phyloP scores from a whole-genome alignment of 73 alveolate species.

The Tetrahymena thermophila region DNA sequence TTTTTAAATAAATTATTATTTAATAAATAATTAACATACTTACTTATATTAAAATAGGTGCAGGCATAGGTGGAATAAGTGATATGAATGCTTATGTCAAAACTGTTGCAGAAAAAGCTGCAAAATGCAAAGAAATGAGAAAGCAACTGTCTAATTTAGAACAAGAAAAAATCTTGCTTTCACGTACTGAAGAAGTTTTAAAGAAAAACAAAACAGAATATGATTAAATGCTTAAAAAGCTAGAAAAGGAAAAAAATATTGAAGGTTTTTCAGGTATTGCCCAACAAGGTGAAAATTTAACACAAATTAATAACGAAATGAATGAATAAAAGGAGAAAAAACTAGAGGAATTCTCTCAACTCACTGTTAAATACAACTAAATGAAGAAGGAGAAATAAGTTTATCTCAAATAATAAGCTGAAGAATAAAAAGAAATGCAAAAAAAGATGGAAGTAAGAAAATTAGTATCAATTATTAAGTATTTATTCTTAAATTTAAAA shows the following conservation, averaged over 20 bases:
- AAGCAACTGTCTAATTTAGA: constrained; percentile 72
- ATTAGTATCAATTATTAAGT: background rate
- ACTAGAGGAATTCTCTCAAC: background rate
- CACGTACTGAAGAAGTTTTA: constrained; percentile 69
- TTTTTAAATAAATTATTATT: constrained; percentile 56
- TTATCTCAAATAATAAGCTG: background rate
- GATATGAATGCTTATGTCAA: constrained; percentile 57
- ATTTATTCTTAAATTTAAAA: no score
- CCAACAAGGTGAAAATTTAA: constrained; percentile 28
- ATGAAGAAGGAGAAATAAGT: background rate
- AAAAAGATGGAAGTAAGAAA: background rate
- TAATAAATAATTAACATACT: constrained; percentile 71
- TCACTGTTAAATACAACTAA: background rate
- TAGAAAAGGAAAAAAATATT: constrained; percentile 54
- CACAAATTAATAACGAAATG: constrained; percentile 27
- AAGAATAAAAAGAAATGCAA: background rate
- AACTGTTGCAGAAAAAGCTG: constrained; percentile 70
- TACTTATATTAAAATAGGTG: constrained; percentile 69
- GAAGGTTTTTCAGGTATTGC: constrained; percentile 46
- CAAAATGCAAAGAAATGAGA: constrained; percentile 70
- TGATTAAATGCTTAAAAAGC: constrained; percentile 52
- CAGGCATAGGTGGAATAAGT: background rate
- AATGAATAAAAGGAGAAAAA: constrained; percentile 47
- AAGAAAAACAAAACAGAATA: constrained; percentile 64
- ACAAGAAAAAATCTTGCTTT: constrained; percentile 67